These are phyloP conservation scores for Bipolaris sorokiniana DNA, from an alignment of 2,329 filamentous ascomycete genomes.

Conservation along the genomic window DNA sequence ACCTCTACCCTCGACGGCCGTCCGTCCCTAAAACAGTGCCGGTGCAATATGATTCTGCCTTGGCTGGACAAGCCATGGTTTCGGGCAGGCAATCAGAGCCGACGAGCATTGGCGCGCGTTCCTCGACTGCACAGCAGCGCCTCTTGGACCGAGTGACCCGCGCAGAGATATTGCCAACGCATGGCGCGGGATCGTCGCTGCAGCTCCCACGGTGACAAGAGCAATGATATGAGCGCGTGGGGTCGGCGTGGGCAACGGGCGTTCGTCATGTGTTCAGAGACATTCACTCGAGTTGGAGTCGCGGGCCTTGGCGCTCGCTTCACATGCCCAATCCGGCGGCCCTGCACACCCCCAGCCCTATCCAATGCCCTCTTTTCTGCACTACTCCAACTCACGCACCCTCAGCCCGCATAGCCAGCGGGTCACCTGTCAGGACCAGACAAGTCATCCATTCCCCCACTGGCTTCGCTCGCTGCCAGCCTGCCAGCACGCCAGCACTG, in stretches of 20 bases:
- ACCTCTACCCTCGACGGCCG: slow-evolving; percentile 2
- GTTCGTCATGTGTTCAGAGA: slow-evolving; percentile 17
- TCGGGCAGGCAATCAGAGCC: slow-evolving; percentile 22
- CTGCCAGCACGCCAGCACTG: background rate
- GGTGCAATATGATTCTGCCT: slow-evolving; percentile 30
- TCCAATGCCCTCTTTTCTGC: slow-evolving; percentile 11
- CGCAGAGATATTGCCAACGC: slow-evolving; percentile 11
- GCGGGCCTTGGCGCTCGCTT: slow-evolving; percentile 30
- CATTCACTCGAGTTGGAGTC: slow-evolving; percentile 25
- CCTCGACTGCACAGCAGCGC: background rate
- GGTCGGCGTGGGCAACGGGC: slow-evolving; percentile 15
- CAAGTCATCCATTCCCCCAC: slow-evolving; percentile 7
- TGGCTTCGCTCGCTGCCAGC: slow-evolving; percentile 6
- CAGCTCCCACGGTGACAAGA: background rate
- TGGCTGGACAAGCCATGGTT: slow-evolving; percentile 37
- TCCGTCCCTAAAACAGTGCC: slow-evolving; percentile 10
- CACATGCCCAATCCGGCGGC: slow-evolving; percentile 17
- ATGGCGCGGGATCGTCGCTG: slow-evolving; percentile 16
- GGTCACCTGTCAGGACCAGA: slow-evolving; percentile 22
- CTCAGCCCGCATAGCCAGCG: slow-evolving; percentile 19
- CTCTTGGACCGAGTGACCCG: background rate
- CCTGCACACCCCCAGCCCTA: background rate
- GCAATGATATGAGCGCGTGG: slow-evolving; percentile 17
- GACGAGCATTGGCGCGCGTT: slow-evolving; percentile 14
- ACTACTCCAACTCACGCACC: slow-evolving; percentile 17